A percentile compares a stretch with the other conserved stretches of the same genome.
phyloP scores from a whole-genome alignment of 371 early-diverging fungal genomes.

The Lichtheimia corymbifera region DNA sequence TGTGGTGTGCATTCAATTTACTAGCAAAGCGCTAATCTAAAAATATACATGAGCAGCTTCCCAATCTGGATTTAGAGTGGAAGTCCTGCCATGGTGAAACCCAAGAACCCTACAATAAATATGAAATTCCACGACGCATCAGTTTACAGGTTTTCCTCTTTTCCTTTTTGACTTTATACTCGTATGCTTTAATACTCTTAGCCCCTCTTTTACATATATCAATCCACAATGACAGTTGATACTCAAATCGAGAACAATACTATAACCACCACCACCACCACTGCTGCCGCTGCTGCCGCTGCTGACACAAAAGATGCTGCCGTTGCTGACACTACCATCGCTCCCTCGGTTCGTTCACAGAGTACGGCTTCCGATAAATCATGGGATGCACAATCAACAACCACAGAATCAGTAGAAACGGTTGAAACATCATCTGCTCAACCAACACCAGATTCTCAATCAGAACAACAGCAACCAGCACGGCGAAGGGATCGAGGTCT shows the following conservation, averaged over 20 bases:
- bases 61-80: constrained; percentile 1
- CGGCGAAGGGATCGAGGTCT: constrained; percentile 18
- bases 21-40: not conserved
- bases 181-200: not conserved
- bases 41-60: constrained; percentile 5
- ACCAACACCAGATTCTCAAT: not conserved
- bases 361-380: constrained; percentile 12
- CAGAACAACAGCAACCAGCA: constrained; percentile 6
- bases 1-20: not conserved
- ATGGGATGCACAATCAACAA: constrained; percentile 6
- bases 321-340: not conserved
- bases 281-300: too few species aligned
- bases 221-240: too few species aligned
- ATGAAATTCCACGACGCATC: not conserved
- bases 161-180: constrained; percentile 2
- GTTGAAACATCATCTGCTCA: constrained; percentile 4
- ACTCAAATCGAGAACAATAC: too few species aligned
- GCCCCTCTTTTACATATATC: not conserved
- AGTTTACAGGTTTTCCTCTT: not conserved
- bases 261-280: too few species aligned
- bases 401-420: constrained; percentile 9
- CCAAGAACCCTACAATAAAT: not conserved
- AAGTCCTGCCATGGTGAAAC: constrained; percentile 1
- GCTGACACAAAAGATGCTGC: too few species aligned
- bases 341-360: constrained; percentile 9